Percentiles rank a stretch among this genome's conserved stretches.
Conservation (phyloP, 2,329 filamentous ascomycete species). For the Juglanconis juglandina region DNA sequence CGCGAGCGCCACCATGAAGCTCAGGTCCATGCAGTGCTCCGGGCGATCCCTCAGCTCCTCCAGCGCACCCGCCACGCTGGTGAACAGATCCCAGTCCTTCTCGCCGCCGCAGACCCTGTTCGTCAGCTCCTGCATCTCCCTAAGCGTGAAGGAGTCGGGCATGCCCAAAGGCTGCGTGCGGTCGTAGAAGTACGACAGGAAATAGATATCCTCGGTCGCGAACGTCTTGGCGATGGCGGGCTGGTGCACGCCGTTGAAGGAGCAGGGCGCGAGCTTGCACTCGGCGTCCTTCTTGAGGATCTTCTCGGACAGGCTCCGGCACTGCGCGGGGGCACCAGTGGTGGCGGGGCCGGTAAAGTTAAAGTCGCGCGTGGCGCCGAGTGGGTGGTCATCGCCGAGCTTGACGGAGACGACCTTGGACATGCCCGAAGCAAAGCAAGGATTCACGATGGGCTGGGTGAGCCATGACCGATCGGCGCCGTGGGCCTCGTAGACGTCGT, state of each 20-base stretch:
- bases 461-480: constrained; percentile 64
- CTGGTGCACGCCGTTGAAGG: constrained; percentile 96
- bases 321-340: constrained; percentile 71
- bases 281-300: constrained; percentile 82
- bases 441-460: constrained; percentile 69
- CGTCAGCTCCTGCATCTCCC: constrained; percentile 83
- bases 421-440: constrained; percentile 82
- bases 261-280: constrained; percentile 86
- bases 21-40: constrained; percentile 91
- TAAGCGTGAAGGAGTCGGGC: constrained; percentile 94
- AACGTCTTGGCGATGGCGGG: constrained; percentile 91
- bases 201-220: constrained; percentile 83
- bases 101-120: constrained; percentile 80
- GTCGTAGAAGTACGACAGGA: constrained; percentile 98
- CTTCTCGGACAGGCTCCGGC: constrained; percentile 84
- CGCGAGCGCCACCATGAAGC: constrained; percentile 89
- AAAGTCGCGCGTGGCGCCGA: constrained; percentile 64
- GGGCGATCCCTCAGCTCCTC: constrained; percentile 77
- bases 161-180: constrained; percentile 91
- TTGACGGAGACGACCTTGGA: constrained; percentile 69
- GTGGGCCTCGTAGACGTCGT: constrained; percentile 65
- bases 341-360: constrained; percentile 84
- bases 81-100: constrained; percentile 75
- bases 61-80: constrained; percentile 70
- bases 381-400: constrained; percentile 61